Conservation (phyloP, 1,284 basidiomycete species). For the Chiua sp. region DNA sequence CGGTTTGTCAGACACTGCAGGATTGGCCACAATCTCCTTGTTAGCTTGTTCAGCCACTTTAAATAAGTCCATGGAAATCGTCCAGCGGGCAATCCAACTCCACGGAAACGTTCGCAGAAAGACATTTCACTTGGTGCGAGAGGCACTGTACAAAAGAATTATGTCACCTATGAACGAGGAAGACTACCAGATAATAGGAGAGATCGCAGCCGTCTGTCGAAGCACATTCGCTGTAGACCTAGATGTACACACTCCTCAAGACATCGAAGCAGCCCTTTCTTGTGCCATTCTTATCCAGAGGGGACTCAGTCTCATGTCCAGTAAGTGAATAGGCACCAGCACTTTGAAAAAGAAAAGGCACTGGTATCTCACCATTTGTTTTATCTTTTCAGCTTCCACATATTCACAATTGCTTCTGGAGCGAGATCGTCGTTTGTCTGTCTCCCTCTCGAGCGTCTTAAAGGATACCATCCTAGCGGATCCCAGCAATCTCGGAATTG, state of each 20-base stretch:
- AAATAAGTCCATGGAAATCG: conserved; percentile 39
- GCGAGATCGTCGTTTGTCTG: conserved; percentile 31
- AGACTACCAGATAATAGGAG: conserved; percentile 31
- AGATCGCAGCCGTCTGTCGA: conserved; percentile 44
- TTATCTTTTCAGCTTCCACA: no score
- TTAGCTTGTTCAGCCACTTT: conserved; percentile 16
- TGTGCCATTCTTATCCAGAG: conserved; percentile 38
- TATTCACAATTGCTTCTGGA: conserved; percentile 12
- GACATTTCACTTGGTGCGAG: conserved; percentile 41
- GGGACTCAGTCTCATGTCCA: no score
- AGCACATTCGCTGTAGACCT: conserved; percentile 44
- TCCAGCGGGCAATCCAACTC: conserved; percentile 24
- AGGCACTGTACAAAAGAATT: conserved; percentile 32
- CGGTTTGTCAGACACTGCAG: conserved; percentile 45
- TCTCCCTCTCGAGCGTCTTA: conserved; percentile 28
- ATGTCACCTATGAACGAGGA: conserved; percentile 19
- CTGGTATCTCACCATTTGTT: no score
- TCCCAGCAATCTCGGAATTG: conserved; percentile 27
- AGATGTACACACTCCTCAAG: conserved; percentile 21
- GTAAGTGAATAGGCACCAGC: no score
- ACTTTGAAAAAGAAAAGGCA: no score
- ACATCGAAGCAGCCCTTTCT: conserved; percentile 38
- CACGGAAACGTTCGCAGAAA: conserved; percentile 37
- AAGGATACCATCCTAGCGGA: conserved; percentile 4
- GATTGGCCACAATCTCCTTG: conserved; percentile 39